phyloP scores from a whole-genome alignment of 177 flowering plant species.

The Vitis hybrid region DNA sequence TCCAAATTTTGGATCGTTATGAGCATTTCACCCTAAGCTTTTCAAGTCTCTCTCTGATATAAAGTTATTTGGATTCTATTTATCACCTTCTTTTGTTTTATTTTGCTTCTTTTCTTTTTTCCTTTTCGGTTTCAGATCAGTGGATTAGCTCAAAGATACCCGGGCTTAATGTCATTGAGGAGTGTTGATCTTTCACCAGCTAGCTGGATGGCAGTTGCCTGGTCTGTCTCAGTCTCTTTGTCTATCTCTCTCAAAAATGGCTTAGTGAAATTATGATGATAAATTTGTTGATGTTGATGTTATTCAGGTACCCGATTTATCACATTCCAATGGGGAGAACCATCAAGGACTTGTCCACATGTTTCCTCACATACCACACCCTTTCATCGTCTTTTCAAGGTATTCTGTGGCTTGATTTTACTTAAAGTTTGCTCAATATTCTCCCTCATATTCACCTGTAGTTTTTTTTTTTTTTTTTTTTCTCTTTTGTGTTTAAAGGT shows the following conservation, averaged over 20 bases:
- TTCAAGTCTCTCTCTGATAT: slow-evolving; percentile 1
- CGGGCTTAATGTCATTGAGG: slow-evolving; percentile 78
- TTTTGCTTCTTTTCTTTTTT: not conserved
- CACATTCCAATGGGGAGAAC: slow-evolving; percentile 96
- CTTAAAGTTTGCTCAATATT: not conserved
- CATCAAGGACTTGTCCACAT: slow-evolving; percentile 85
- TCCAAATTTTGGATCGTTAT: not conserved
- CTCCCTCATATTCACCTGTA: not conserved
- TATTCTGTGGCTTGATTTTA: slow-evolving; percentile 12
- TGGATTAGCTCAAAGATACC: slow-evolving; percentile 64
- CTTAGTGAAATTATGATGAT: too few relatives aligned
- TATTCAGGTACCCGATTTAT: slow-evolving; percentile 90
- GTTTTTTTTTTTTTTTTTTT: not conserved
- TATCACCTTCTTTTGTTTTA: not conserved
- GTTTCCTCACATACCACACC: slow-evolving; percentile 96
- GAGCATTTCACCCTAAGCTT: not conserved
- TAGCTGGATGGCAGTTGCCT: slow-evolving; percentile 97
- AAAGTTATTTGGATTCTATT: slow-evolving; percentile 4
- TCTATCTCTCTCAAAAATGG: not conserved
- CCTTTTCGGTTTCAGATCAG: slow-evolving; percentile 51
- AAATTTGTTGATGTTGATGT: not conserved
- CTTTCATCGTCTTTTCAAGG: slow-evolving; percentile 98
- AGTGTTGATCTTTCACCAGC: slow-evolving; percentile 98
- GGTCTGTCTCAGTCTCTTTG: slow-evolving; percentile 44
- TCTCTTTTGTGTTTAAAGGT: not conserved